Conservation (phyloP, 31 red algal species). For the Odonthalia washingtoniensis region DNA sequence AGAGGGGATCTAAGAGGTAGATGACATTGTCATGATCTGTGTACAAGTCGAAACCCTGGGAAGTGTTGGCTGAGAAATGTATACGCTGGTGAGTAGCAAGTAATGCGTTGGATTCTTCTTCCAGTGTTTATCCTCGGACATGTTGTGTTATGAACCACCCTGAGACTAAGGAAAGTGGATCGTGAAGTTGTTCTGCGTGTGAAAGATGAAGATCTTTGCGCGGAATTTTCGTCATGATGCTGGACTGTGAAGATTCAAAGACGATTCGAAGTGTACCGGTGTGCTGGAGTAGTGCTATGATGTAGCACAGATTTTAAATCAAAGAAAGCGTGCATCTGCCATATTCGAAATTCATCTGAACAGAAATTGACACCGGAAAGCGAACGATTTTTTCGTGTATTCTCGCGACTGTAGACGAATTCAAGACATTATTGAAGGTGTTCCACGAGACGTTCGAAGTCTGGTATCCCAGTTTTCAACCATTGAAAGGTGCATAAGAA, state of each 20-base stretch:
- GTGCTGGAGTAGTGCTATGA: background rate
- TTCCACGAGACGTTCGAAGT: background rate
- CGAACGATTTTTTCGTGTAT: too few species aligned
- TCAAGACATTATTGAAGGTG: background rate
- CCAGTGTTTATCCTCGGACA: background rate
- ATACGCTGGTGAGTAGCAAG: background rate
- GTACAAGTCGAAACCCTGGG: conserved; percentile 6
- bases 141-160: background rate
- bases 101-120: background rate
- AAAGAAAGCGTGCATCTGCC: background rate
- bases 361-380: too few species aligned
- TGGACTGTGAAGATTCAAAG: background rate
- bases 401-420: background rate
- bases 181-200: background rate
- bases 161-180: background rate
- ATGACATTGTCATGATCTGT: conserved; percentile 25
- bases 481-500: background rate
- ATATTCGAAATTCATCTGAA: too few species aligned
- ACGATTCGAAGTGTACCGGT: background rate
- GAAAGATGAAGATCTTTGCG: background rate
- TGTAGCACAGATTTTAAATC: background rate
- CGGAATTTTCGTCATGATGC: background rate
- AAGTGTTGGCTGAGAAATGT: background rate
- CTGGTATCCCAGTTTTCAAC: background rate
- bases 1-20: conserved; percentile 5